Evolutionary conservation across 176 grass and related monocot species (phyloP).

Genomic region (Triticum timopheevii): DNA sequence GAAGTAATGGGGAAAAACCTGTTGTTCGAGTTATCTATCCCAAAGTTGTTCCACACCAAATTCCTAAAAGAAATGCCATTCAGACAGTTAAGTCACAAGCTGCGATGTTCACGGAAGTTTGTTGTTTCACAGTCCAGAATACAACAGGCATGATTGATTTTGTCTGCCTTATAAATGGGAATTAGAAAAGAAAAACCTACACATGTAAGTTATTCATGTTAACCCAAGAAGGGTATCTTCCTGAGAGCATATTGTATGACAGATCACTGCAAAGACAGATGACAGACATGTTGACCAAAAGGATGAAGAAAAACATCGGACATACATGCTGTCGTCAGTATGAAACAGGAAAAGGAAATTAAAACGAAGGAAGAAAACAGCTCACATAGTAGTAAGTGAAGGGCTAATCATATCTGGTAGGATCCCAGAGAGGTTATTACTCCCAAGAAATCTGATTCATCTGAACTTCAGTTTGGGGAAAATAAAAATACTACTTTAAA

Average conservation of each 20-base stretch:
- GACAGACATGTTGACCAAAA: too few relatives aligned
- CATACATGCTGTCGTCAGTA: background rate
- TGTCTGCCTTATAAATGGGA: background rate
- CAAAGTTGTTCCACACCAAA: conserved; percentile 57
- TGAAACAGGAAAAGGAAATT: background rate
- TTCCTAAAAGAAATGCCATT: conserved; percentile 25
- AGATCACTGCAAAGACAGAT: conserved; percentile 43
- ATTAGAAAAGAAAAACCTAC: conserved; percentile 25
- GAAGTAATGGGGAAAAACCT: conserved; percentile 9
- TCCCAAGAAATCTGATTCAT: conserved; percentile 66
- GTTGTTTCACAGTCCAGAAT: background rate
- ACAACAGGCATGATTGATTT: background rate
- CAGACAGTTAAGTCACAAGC: background rate
- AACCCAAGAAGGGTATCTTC: conserved; percentile 55
- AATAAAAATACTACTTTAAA: background rate
- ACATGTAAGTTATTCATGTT: conserved; percentile 26
- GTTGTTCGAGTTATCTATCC: conserved; percentile 32
- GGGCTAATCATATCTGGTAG: conserved; percentile 28
- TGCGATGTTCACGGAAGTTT: background rate
- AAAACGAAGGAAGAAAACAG: background rate
- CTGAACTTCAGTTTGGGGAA: background rate
- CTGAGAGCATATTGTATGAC: conserved; percentile 45
- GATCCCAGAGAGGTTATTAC: conserved; percentile 51
- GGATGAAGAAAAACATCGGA: background rate
- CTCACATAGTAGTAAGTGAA: conserved; percentile 45